Evolutionary conservation across 176 grass and related monocot genomes (phyloP).

Genomic region (Phoenix roebelenii): DNA sequence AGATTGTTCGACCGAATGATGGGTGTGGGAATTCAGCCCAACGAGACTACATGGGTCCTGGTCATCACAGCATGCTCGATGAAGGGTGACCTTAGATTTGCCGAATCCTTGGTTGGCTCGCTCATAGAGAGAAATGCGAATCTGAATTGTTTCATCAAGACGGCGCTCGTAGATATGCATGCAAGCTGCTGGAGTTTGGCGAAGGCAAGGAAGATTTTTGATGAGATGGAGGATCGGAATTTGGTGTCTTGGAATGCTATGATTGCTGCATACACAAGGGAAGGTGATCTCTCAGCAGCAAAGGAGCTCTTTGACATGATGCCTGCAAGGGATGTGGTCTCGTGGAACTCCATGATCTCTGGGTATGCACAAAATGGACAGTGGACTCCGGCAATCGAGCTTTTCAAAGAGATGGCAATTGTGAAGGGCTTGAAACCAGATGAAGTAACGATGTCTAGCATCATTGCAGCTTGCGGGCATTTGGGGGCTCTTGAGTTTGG

Average conservation of each 20-base stretch:
- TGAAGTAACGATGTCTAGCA: constrained; percentile 16
- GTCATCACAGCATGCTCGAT: constrained; percentile 1
- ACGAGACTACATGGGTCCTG: constrained; percentile 13
- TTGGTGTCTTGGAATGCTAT: constrained; percentile 16
- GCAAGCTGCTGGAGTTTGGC: constrained; percentile 5
- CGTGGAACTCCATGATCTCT: constrained; percentile 18
- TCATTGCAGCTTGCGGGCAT: constrained; percentile 18
- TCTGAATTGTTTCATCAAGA: constrained; percentile 8
- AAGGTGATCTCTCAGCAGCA: constrained; percentile 8
- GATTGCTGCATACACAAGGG: constrained; percentile 11
- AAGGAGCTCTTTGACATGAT: constrained; percentile 12
- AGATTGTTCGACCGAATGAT: constrained; percentile 8
- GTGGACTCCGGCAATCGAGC: constrained; percentile 8
- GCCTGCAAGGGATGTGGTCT: constrained; percentile 12
- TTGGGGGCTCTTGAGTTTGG: constrained; percentile 14
- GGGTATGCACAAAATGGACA: constrained; percentile 15
- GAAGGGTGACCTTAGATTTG: constrained; percentile 6
- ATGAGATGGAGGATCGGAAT: not conserved
- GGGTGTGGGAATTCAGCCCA: not conserved
- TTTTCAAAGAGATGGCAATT: constrained; percentile 8
- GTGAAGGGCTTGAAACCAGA: not conserved
- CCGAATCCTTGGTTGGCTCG: constrained; percentile 2
- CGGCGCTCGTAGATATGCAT: constrained; percentile 15
- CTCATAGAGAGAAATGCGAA: not conserved
- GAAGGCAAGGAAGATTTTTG: constrained; percentile 8